phyloP scores from a whole-genome alignment of 2,329 filamentous ascomycete genomes.

The Fusarium tupiense region DNA sequence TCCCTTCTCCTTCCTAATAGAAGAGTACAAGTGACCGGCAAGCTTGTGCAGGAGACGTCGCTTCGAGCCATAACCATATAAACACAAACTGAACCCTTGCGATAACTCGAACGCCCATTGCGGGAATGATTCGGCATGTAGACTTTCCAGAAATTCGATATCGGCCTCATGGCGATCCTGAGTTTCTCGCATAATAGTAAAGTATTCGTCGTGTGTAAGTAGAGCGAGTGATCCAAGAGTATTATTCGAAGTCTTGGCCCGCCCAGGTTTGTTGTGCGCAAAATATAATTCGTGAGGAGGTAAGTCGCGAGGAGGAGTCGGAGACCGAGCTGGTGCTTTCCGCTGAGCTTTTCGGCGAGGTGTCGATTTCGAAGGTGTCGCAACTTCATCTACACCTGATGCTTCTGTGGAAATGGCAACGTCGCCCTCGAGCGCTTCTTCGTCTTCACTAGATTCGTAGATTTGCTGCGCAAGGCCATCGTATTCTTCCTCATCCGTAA shows the following conservation, averaged over 20 bases:
- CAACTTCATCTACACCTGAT: conserved; percentile 48
- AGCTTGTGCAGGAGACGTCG: conserved; percentile 78
- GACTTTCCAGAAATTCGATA: conserved; percentile 73
- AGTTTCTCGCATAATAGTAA: conserved; percentile 69
- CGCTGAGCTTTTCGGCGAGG: conserved; percentile 41
- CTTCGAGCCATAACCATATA: conserved; percentile 95
- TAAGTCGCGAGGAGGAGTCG: conserved; percentile 82
- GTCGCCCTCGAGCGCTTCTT: conserved; percentile 50
- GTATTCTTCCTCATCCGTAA: conserved; percentile 78
- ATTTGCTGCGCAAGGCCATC: conserved; percentile 76
- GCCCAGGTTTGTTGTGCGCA: conserved; percentile 85
- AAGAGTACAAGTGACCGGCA: conserved; percentile 70
- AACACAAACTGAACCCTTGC: conserved; percentile 86
- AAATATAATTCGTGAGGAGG: conserved; percentile 94
- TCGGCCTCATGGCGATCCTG: conserved; percentile 76
- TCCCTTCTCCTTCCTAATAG: conserved; percentile 43
- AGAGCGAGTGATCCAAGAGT: conserved; percentile 78
- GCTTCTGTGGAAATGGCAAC: conserved; percentile 24
- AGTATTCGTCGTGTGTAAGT: conserved; percentile 93
- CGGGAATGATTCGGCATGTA: conserved; percentile 84
- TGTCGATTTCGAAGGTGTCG: conserved; percentile 57
- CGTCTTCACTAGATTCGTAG: conserved; percentile 65
- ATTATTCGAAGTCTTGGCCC: conserved; percentile 86
- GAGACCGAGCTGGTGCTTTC: conserved; percentile 62
- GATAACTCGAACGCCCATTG: conserved; percentile 94